Conservation (phyloP, 2,329 filamentous ascomycete genomes). For the Elsinoe australis region DNA sequence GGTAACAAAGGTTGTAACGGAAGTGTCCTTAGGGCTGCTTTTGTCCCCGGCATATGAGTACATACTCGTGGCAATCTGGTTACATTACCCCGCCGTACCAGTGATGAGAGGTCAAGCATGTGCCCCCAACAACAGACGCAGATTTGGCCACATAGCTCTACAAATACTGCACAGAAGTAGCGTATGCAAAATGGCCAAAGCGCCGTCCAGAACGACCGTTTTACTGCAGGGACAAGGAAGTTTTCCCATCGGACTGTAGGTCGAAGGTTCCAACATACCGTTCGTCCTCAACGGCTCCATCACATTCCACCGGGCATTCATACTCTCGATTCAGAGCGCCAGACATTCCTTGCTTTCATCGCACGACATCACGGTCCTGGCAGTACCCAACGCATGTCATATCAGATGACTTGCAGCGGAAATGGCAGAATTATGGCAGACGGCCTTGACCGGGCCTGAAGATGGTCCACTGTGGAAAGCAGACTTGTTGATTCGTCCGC, state of each 20-base stretch:
- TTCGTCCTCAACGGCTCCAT: conserved; percentile 1
- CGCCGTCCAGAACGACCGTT: conserved; percentile 10
- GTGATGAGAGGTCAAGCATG: too few relatives aligned
- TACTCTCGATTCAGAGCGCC: neutral
- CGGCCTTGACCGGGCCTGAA: conserved; percentile 10
- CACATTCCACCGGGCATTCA: neutral
- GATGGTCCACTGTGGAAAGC: conserved; percentile 10
- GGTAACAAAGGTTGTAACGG: too few relatives aligned
- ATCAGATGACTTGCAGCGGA: conserved; percentile 4
- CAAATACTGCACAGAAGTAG: too few relatives aligned
- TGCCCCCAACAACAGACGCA: too few relatives aligned
- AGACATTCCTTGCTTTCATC: neutral
- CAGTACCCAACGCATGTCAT: neutral
- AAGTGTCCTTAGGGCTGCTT: too few relatives aligned
- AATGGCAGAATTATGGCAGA: conserved; percentile 4
- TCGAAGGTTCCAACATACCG: neutral
- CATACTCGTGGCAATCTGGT: too few relatives aligned
- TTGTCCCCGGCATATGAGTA: too few relatives aligned
- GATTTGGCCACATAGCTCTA: too few relatives aligned
- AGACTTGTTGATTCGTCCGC: conserved; percentile 7
- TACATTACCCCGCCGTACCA: too few relatives aligned
- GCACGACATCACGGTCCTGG: neutral
- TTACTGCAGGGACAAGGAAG: conserved; percentile 6
- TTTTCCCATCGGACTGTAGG: neutral
- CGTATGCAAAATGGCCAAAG: neutral